Conservation (phyloP, 305 asterid species). For the Fraxinus sp. region DNA sequence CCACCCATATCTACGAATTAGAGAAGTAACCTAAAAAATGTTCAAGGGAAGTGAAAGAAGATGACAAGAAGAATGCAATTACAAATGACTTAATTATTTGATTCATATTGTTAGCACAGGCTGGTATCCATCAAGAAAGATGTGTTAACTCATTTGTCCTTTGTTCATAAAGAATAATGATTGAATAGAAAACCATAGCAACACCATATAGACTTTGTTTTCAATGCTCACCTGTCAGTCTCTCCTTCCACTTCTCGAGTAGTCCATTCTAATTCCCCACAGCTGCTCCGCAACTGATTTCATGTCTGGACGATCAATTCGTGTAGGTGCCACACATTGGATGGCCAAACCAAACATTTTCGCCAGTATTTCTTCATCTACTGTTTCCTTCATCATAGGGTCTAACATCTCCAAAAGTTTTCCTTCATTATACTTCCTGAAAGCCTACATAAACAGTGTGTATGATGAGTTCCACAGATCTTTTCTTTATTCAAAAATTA, state of each 20-base stretch:
- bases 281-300: conserved; percentile 74
- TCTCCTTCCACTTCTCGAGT: conserved; percentile 53
- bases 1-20: background rate
- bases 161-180: conserved; percentile 13
- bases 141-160: background rate
- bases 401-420: conserved; percentile 61
- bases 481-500: background rate
- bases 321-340: conserved; percentile 87
- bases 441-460: conserved; percentile 56
- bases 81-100: background rate
- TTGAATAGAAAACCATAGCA: conserved; percentile 2
- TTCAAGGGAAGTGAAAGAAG: background rate
- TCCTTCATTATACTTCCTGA: conserved; percentile 60
- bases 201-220: conserved; percentile 3
- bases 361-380: conserved; percentile 50
- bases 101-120: background rate
- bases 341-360: conserved; percentile 82
- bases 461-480: background rate
- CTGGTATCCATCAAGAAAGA: background rate
- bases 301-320: conserved; percentile 93
- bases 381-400: conserved; percentile 56
- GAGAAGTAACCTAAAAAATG: background rate
- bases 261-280: conserved; percentile 90
- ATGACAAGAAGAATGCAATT: background rate
- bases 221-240: conserved; percentile 7